Base-by-base conservation (phyloP, 2,329 filamentous ascomycete species). In the Stemphylium beticola region DNA sequence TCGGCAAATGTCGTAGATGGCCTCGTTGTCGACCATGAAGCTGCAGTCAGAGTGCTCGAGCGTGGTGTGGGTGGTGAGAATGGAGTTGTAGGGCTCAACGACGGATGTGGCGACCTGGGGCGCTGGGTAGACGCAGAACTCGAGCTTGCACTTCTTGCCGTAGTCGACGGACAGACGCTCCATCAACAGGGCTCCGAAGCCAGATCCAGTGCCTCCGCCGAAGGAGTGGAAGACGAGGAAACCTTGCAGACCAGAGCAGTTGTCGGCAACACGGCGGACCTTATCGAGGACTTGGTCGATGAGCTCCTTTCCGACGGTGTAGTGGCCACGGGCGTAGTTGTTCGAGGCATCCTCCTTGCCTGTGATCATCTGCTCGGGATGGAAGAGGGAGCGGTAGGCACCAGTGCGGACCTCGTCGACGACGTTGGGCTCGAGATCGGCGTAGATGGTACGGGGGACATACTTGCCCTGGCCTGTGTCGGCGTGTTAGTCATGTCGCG, bases 151-250 rank as follows among this genome's bases (percentile, higher is more conserved):
- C 89, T 99, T 99, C 89, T 99, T 99, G 84, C 95, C 93, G 77
- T 97, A 99, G 82, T 99, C 95, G 74, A 97, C 91, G 32, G 95
- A 98, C 60, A 99, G 88, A 77, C 95, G 93, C 85, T 99, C 95
- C 92, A 99, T 96, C 72, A 99, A 85, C 68, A 99, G 88, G 73
- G 95, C 95, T 82, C 95, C 95, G 80, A 99, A 99, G 76, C 95
- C 95, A 71, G 95, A 99, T 74, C 95, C 95, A 71, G 95, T 99
- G 84, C 95, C 95, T 81, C 95, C 95, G 82, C 95, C 95, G 78
- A 99, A 98, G 57, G 93, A 98, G 89, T 99, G 95, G 90, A 98
- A 98, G 76, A 99, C 93, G 67, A 98, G 86, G 89, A 99, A 99
- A 75, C 95, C 95, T 81, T 99, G 95, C 55, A 99, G 92, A 82